These are phyloP conservation scores for Fremontodendron californicum DNA, from an alignment of 345 rosid genomes.

Conservation along the genomic window DNA sequence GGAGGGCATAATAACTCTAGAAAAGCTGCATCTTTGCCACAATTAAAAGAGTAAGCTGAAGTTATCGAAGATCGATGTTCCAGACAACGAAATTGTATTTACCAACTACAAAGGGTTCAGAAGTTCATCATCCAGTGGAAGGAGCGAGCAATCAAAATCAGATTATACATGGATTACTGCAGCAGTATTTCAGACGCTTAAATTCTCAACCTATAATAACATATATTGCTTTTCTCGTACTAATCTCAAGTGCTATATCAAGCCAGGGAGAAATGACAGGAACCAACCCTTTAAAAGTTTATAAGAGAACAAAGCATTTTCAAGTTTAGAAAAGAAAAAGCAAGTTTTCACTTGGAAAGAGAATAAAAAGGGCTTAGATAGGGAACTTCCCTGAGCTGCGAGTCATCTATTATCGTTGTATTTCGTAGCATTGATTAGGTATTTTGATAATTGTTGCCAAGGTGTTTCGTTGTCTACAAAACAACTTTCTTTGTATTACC, in stretches of 20 bases:
- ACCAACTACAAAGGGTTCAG: neutral
- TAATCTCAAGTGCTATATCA: neutral
- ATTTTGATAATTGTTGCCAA: too few relatives aligned
- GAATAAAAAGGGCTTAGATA: neutral
- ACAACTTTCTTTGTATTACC: too few relatives aligned
- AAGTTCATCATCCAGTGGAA: neutral
- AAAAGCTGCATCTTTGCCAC: neutral
- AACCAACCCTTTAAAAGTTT: neutral
- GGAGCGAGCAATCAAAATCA: neutral
- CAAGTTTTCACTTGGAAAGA: neutral
- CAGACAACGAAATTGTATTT: neutral
- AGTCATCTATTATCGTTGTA: too few relatives aligned
- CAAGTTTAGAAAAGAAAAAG: neutral
- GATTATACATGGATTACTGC: neutral
- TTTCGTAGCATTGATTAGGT: too few relatives aligned
- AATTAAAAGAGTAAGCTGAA: neutral
- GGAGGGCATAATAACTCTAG: neutral
- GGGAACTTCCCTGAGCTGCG: too few relatives aligned
- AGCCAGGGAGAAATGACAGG: neutral
- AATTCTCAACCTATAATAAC: neutral
- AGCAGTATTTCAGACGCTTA: neutral
- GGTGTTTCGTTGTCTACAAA: too few relatives aligned
- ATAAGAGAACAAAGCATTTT: neutral
- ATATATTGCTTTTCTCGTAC: neutral
- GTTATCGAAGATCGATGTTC: neutral